phyloP scores from a whole-genome alignment of 345 rosid genomes.

The Populus ilicifolia region DNA sequence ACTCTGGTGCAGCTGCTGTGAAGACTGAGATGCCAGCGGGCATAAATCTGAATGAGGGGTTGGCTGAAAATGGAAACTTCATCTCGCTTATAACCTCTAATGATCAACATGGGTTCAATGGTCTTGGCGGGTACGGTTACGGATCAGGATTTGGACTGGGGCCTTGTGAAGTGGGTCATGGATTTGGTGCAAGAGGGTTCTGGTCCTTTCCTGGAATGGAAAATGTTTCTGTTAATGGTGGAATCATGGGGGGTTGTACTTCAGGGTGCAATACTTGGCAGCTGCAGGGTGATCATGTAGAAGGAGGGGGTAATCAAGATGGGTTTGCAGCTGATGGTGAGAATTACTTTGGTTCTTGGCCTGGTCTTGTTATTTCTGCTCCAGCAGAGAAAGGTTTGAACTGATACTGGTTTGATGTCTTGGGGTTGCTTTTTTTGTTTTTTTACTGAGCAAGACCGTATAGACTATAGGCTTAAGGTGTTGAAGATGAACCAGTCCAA shows the following conservation, averaged over 20 bases:
- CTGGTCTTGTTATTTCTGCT: constrained; percentile 50
- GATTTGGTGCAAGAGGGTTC: constrained; percentile 28
- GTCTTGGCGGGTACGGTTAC: constrained; percentile 22
- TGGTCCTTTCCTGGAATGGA: constrained; percentile 43
- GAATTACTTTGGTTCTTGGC: constrained; percentile 40
- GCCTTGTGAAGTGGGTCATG: constrained; percentile 34
- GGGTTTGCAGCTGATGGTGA: constrained; percentile 32
- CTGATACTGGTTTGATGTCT: constrained; percentile 12
- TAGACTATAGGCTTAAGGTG: neutral
- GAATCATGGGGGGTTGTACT: constrained; percentile 8
- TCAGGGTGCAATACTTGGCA: constrained; percentile 41
- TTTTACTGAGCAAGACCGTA: neutral
- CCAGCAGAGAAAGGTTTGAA: constrained; percentile 45
- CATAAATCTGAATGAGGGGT: constrained; percentile 28
- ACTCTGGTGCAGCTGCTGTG: constrained; percentile 14
- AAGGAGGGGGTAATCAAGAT: constrained; percentile 11
- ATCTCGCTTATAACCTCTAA: constrained; percentile 19
- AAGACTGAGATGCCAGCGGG: constrained; percentile 17
- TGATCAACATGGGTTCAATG: constrained; percentile 18
- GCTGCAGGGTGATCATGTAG: constrained; percentile 19
- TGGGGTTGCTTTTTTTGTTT: neutral
- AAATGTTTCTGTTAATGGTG: constrained; percentile 9
- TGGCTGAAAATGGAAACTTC: constrained; percentile 20
- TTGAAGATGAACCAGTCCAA: neutral
- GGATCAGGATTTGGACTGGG: constrained; percentile 26